These are phyloP conservation scores for Sporisorium reilianum DNA, from an alignment of 1,284 basidiomycete species.

Conservation along the genomic window DNA sequence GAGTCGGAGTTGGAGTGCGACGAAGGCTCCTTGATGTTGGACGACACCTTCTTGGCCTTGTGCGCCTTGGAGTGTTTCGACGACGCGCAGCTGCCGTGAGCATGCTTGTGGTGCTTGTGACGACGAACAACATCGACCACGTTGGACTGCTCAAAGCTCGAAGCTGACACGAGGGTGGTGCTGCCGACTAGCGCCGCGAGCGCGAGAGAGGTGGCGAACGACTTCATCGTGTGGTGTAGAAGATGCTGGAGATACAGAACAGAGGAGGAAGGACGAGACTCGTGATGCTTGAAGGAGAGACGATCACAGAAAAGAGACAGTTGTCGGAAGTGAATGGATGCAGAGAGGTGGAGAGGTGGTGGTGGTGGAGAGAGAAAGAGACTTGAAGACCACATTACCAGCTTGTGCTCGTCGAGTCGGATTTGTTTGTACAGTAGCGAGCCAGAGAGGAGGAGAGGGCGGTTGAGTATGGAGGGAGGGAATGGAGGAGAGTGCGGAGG, in stretches of 20 bases:
- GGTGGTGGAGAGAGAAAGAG: constrained; percentile 3
- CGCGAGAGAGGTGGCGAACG: constrained; percentile 28
- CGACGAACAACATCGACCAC: constrained; percentile 36
- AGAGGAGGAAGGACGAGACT: neutral
- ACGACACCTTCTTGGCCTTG: constrained; percentile 19
- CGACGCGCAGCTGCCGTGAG: constrained; percentile 30
- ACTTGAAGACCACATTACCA: constrained; percentile 19
- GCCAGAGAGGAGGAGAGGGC: neutral
- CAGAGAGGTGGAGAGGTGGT: neutral
- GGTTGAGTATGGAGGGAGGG: constrained; percentile 1
- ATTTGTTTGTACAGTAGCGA: neutral
- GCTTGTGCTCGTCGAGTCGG: constrained; percentile 20
- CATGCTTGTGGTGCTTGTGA: constrained; percentile 23
- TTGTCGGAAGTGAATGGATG: neutral
- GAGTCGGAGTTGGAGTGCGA: constrained; percentile 12
- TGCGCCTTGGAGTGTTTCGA: constrained; percentile 8
- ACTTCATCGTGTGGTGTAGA: constrained; percentile 42
- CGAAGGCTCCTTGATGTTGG: constrained; percentile 10
- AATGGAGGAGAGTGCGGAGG: constrained; percentile 1
- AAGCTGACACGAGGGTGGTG: constrained; percentile 46
- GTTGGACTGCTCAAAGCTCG: constrained; percentile 28
- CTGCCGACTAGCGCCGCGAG: constrained; percentile 40
- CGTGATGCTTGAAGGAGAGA: constrained; percentile 2
- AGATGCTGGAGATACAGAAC: constrained; percentile 1
- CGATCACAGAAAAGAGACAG: constrained; percentile 1